Conservation (phyloP, 73 alveolate species). For the Symbiodinium natans region DNA sequence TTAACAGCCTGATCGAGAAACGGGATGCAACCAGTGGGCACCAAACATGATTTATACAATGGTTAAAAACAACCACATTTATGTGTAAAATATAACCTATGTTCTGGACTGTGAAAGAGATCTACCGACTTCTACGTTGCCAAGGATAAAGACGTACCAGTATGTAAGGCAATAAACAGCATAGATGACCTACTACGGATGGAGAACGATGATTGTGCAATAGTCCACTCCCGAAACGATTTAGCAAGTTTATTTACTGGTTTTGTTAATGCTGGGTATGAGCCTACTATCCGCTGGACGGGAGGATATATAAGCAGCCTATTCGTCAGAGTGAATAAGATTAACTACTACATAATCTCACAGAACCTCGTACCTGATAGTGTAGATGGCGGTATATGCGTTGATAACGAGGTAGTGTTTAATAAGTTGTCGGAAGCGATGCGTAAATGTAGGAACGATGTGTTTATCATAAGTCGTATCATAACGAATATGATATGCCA, state of each 20-base stretch:
- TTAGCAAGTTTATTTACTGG: not conserved
- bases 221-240: constrained; percentile 6
- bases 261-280: not conserved
- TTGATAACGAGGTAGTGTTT: not conserved
- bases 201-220: not conserved
- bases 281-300: not conserved
- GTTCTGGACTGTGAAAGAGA: not conserved
- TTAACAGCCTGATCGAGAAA: not conserved
- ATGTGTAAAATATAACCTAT: not conserved
- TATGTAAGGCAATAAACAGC: not conserved
- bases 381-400: not conserved
- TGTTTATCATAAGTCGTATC: constrained; percentile 10
- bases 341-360: not conserved
- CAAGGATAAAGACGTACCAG: not conserved
- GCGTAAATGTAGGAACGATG: constrained; percentile 13
- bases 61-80: not conserved
- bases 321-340: not conserved
- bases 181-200: not conserved
- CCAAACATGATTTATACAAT: not conserved
- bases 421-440: constrained; percentile 8
- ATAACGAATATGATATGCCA: constrained; percentile 16
- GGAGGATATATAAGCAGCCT: not conserved
- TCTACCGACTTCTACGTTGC: not conserved
- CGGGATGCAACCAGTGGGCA: not conserved
- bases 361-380: constrained; percentile 29